Conservation (phyloP, 2,329 filamentous ascomycete genomes). For the Botrytis fragariae region DNA sequence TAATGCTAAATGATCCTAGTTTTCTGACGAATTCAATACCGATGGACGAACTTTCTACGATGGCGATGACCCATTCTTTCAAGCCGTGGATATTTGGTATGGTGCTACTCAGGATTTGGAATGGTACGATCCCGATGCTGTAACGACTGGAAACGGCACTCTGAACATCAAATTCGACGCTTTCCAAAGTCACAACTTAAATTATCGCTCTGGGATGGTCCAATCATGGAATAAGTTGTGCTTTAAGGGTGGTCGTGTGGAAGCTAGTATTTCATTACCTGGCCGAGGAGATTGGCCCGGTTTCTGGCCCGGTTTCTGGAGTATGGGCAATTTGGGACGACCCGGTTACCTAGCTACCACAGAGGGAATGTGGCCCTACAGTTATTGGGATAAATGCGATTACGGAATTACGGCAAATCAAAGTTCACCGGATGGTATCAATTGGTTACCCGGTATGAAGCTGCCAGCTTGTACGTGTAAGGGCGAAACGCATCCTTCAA, state of each 20-base stretch:
- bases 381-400: conserved; percentile 67
- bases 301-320: conserved; percentile 75
- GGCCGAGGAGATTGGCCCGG: conserved; percentile 64
- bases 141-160: conserved; percentile 59
- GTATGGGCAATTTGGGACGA: conserved; percentile 70
- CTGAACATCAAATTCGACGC: conserved; percentile 64
- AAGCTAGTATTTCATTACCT: conserved; percentile 68
- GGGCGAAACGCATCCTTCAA: conserved; percentile 62
- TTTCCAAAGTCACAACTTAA: conserved; percentile 61
- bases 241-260: conserved; percentile 68
- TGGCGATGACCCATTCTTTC: conserved; percentile 67
- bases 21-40: conserved; percentile 70
- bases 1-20: conserved; percentile 41
- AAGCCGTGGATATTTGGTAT: conserved; percentile 69
- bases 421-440: conserved; percentile 64
- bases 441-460: conserved; percentile 66
- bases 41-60: conserved; percentile 68
- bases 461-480: conserved; percentile 66
- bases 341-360: conserved; percentile 68
- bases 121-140: conserved; percentile 70
- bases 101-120: conserved; percentile 67
- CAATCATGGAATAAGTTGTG: conserved; percentile 73
- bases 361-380: conserved; percentile 73
- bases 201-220: conserved; percentile 71
- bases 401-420: conserved; percentile 70